Evolutionary conservation across 768 basidiomycete species (phyloP), one percentile per base, ranked within the genome.

Genomic region (Suillus clintonianus): DNA sequence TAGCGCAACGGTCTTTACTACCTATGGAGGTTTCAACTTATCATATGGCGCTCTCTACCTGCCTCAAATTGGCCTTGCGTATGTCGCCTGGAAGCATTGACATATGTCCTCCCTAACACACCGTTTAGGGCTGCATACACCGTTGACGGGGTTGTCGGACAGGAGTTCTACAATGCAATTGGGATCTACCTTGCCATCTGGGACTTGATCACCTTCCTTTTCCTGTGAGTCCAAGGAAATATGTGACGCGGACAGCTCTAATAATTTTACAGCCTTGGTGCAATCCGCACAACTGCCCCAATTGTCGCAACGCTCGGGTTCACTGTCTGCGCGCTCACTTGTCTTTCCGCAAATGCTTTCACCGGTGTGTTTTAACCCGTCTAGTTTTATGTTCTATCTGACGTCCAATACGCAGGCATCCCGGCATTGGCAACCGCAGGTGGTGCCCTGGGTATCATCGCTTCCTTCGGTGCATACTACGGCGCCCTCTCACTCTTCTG

Each of bases 391-490:
- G 17, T 48, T 47, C 10, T 5, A 9, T 56, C 19, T 43, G 48
- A 37, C 50, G 11, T 41, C 62, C 54, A 39, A 68, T 11, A 39
- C n/a, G 41, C 5, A 72, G 71, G 71, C 8, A 72, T 63, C 42
- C 0, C 69, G 0, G 69, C 70, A 13, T 61, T 74, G 4, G 71
- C 70, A 30, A 74, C 73, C 4, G 71, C 64, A 9, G 73, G 73
- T 62, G 73, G 74, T 59, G 64, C 60, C 13, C 56, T 75, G 24
- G 72, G 72, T 55, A 17, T 75, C 50, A 27, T 74, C 32, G 72
- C 74, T 13, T 60, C 72, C 10, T 73, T 69, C 11, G 72, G 74
- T 11, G 70, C 72, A 60, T 75, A 71, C 72, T 73, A 75, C 17
- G 72, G 66, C 4, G 63, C 72, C 19, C 6, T 73, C 39, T 68